Conservation (phyloP, 2,329 filamentous ascomycete species). For the Fusarium incarnatum region DNA sequence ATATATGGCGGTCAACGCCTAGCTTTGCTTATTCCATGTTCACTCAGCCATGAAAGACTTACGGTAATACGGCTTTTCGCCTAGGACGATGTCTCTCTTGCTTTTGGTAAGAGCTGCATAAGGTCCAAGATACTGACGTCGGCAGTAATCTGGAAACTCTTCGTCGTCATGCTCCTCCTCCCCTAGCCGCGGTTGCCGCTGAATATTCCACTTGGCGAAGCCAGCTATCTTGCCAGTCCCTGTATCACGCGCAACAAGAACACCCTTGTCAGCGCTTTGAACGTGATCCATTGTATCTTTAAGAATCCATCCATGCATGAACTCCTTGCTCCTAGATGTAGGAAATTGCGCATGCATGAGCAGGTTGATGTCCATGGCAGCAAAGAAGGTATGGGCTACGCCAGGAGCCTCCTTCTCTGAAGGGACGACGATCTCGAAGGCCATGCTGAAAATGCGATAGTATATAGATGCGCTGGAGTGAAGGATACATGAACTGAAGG, state of each 20-base stretch:
- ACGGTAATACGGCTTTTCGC: conserved; percentile 52
- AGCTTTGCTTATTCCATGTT: neutral
- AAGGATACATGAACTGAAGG: conserved; percentile 4
- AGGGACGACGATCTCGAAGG: conserved; percentile 45
- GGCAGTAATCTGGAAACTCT: conserved; percentile 48
- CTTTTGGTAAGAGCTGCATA: conserved; percentile 50
- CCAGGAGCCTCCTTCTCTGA: conserved; percentile 41
- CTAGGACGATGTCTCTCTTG: conserved; percentile 49
- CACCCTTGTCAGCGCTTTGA: conserved; percentile 42
- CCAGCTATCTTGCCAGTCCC: conserved; percentile 48
- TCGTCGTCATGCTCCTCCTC: conserved; percentile 39
- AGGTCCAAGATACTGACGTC: conserved; percentile 49
- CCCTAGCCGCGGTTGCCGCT: conserved; percentile 31
- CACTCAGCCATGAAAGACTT: conserved; percentile 42
- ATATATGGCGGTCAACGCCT: neutral
- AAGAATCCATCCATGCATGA: conserved; percentile 49
- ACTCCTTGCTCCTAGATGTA: conserved; percentile 45
- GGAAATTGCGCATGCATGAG: conserved; percentile 57
- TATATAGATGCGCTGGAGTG: neutral
- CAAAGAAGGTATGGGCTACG: conserved; percentile 51
- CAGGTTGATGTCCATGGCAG: conserved; percentile 55
- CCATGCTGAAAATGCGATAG: conserved; percentile 37
- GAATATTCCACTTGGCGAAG: conserved; percentile 54
- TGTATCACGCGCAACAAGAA: conserved; percentile 52
- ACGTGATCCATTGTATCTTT: conserved; percentile 49